Percentiles rank a stretch among this genome's conserved stretches.
Conservation (phyloP, 176 grass and related monocot genomes). For the Hsuehochloa calcarea region DNA sequence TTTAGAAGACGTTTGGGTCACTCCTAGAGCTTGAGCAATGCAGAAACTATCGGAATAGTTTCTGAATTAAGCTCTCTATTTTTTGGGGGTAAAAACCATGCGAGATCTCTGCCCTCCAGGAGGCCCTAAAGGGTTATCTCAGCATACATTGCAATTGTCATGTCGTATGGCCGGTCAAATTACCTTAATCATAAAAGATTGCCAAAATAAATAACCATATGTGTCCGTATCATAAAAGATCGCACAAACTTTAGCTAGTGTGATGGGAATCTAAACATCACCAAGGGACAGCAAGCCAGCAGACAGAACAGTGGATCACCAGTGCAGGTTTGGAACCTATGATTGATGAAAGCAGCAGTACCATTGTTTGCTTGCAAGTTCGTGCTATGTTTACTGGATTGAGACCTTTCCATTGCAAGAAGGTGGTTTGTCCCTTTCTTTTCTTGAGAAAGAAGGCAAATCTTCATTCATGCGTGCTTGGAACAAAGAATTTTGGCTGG, state of each 20-base stretch:
- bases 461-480: neutral
- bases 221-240: neutral
- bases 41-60: no score
- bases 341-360: neutral
- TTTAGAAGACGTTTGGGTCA: no score
- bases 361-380: neutral
- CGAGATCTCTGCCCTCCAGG: no score
- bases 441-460: constrained; percentile 26
- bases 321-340: constrained; percentile 1
- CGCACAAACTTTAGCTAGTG: neutral
- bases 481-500: neutral
- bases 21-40: no score
- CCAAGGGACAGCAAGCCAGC: neutral
- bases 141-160: no score
- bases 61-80: no score
- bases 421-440: neutral
- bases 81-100: no score
- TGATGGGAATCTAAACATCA: neutral
- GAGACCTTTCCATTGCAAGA: neutral
- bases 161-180: no score
- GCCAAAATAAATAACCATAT: neutral
- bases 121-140: no score
- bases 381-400: neutral
- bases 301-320: constrained; percentile 20
- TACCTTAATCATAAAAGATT: no score